These are phyloP conservation scores for Ustulina deusta DNA, from an alignment of 2,329 filamentous ascomycete species.

Conservation along the genomic window DNA sequence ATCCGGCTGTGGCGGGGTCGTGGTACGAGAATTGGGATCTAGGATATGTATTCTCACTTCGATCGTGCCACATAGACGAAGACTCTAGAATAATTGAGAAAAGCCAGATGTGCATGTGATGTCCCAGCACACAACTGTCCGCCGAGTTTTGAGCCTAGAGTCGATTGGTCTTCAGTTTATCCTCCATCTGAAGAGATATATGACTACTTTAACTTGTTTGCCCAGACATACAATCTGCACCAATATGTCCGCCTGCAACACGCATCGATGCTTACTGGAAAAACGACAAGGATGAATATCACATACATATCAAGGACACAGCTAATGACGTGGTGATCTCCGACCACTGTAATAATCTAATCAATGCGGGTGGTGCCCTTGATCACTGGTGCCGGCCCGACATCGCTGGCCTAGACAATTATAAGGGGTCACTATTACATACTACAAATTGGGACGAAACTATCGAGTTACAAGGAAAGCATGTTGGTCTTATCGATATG, in stretches of 20 bases:
- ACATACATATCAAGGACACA: conserved; percentile 37
- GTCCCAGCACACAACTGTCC: conserved; percentile 65
- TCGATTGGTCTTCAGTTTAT: conserved; percentile 58
- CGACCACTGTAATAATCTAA: conserved; percentile 42
- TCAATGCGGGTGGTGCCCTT: conserved; percentile 52
- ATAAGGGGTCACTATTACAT: conserved; percentile 50
- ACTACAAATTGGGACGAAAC: conserved; percentile 50
- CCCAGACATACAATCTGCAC: conserved; percentile 29
- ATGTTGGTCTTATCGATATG: conserved; percentile 50
- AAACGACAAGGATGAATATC: conserved; percentile 41
- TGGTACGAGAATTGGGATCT: conserved; percentile 65
- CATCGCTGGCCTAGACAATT: conserved; percentile 48
- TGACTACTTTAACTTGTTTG: conserved; percentile 34
- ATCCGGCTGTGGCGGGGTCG: conserved; percentile 60
- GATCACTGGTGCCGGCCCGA: conserved; percentile 49
- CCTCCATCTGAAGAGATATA: conserved; percentile 50
- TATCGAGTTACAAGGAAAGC: conserved; percentile 44
- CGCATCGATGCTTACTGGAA: conserved; percentile 37
- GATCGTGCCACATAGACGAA: background rate
- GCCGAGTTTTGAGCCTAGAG: conserved; percentile 61
- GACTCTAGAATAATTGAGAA: background rate
- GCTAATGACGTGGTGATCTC: conserved; percentile 18
- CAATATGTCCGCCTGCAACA: conserved; percentile 34
- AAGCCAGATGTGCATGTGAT: conserved; percentile 58
- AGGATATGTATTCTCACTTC: conserved; percentile 46